phyloP scores from a whole-genome alignment of 306 rosid genomes.

The Prunus padus region DNA sequence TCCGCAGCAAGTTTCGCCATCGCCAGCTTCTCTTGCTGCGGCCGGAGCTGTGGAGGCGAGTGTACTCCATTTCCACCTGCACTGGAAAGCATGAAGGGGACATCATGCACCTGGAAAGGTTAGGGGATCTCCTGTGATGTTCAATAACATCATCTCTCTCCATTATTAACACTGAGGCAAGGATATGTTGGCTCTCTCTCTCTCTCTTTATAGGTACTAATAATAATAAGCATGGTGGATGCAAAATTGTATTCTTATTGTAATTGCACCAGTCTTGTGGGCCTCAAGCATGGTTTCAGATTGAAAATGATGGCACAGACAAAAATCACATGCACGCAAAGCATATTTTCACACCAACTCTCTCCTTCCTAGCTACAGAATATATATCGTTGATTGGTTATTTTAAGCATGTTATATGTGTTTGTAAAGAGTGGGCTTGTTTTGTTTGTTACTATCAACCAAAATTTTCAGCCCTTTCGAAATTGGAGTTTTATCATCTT shows the following conservation, averaged over 20 bases:
- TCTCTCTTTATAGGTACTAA: background rate
- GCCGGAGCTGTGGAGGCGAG: constrained; percentile 34
- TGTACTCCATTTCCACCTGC: constrained; percentile 47
- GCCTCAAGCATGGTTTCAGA: constrained; percentile 9
- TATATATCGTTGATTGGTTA: background rate
- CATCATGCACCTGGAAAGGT: constrained; percentile 38
- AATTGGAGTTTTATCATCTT: background rate
- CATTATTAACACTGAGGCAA: constrained; percentile 24
- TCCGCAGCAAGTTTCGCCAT: constrained; percentile 57
- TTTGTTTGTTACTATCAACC: no score
- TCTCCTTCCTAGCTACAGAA: background rate
- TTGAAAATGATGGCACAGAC: background rate
- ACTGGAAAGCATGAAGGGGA: constrained; percentile 56
- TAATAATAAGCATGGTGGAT: background rate
- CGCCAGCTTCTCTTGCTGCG: constrained; percentile 29
- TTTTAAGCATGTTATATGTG: background rate
- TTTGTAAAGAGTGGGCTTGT: background rate
- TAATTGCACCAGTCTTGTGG: constrained; percentile 7
- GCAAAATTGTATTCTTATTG: background rate
- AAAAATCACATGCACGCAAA: constrained; percentile 14
- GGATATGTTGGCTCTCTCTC: background rate
- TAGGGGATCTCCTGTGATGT: constrained; percentile 25
- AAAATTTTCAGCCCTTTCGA: background rate
- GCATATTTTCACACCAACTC: constrained; percentile 13
- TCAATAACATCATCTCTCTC: constrained; percentile 35